Conservation (phyloP, 164 flowering plant genomes). For the Platanus orientalis region DNA sequence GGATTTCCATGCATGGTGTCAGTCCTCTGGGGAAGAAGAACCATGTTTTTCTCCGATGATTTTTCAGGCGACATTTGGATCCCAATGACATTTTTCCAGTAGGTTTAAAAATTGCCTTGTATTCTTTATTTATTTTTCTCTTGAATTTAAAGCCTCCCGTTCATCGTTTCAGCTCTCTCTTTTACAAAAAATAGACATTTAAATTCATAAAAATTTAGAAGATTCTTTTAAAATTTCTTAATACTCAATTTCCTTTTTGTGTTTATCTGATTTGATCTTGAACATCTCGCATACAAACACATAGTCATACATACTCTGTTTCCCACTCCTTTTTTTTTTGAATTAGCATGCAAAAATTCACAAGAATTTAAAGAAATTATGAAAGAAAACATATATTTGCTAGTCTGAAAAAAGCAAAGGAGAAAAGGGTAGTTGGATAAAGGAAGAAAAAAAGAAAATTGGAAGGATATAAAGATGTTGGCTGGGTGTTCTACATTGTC, state of each 20-base stretch:
- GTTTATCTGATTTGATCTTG: slow-evolving; percentile 9
- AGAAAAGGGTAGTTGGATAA: slow-evolving; percentile 3
- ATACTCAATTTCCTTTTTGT: slow-evolving; percentile 17
- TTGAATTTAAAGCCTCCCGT: slow-evolving; percentile 14
- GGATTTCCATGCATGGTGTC: too few relatives aligned
- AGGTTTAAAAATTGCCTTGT: too few relatives aligned
- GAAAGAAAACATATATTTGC: not conserved
- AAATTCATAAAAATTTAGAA: slow-evolving; percentile 2
- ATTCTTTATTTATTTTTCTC: too few relatives aligned
- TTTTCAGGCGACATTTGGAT: too few relatives aligned
- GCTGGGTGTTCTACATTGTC: slow-evolving; percentile 89
- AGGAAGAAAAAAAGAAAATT: slow-evolving; percentile 10
- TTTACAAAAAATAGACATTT: slow-evolving; percentile 29
- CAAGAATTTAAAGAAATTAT: slow-evolving; percentile 1
- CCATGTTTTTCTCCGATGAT: too few relatives aligned
- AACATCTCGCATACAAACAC: slow-evolving; percentile 29
- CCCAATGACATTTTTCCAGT: too few relatives aligned
- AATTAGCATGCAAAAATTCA: slow-evolving; percentile 16
- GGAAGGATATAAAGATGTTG: slow-evolving; percentile 79
- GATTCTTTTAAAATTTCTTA: slow-evolving; percentile 5
- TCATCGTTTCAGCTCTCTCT: slow-evolving; percentile 2
- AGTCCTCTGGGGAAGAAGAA: too few relatives aligned
- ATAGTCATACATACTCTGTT: slow-evolving; percentile 30
- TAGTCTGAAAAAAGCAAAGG: slow-evolving; percentile 12
- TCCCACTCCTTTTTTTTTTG: too few relatives aligned